phyloP scores from a whole-genome alignment of 192 early-diverging fungal genomes.

The Geranomyces variabilis region DNA sequence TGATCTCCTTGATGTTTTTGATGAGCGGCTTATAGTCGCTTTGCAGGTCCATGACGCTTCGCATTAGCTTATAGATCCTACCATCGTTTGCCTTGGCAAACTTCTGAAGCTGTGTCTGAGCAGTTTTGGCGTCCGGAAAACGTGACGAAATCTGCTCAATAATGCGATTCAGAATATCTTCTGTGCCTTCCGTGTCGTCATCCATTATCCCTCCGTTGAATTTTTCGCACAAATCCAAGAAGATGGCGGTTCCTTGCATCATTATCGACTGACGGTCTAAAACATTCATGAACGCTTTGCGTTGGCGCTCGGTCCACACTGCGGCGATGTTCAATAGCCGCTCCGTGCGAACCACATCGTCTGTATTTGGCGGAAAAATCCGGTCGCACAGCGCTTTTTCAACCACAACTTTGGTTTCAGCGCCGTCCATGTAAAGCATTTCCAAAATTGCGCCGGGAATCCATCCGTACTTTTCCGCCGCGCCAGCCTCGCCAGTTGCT shows the following conservation, averaged over 20 bases:
- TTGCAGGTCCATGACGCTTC: slow-evolving; percentile 71
- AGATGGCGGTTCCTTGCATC: slow-evolving; percentile 61
- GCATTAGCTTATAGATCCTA: slow-evolving; percentile 67
- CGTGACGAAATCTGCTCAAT: slow-evolving; percentile 57
- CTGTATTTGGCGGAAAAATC: slow-evolving; percentile 63
- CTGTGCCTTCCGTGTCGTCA: slow-evolving; percentile 44
- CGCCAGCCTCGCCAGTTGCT: slow-evolving; percentile 49
- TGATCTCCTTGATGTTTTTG: slow-evolving; percentile 68
- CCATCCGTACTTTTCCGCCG: slow-evolving; percentile 72
- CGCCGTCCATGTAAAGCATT: slow-evolving; percentile 83
- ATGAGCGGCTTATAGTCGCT: slow-evolving; percentile 72
- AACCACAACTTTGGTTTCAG: slow-evolving; percentile 64
- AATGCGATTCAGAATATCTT: slow-evolving; percentile 55
- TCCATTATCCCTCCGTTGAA: slow-evolving; percentile 56
- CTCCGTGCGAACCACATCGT: slow-evolving; percentile 60
- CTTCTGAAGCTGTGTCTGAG: slow-evolving; percentile 65
- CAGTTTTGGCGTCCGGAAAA: slow-evolving; percentile 70
- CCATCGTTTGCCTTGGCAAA: slow-evolving; percentile 72
- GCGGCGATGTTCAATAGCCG: slow-evolving; percentile 72
- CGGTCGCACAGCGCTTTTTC: slow-evolving; percentile 65
- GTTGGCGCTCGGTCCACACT: slow-evolving; percentile 66
- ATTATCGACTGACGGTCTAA: slow-evolving; percentile 72
- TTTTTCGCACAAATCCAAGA: slow-evolving; percentile 66
- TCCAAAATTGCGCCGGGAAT: slow-evolving; percentile 84
- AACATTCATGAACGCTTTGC: slow-evolving; percentile 74